phyloP scores from a whole-genome alignment of 208 protist species.

The Leishmania major region DNA sequence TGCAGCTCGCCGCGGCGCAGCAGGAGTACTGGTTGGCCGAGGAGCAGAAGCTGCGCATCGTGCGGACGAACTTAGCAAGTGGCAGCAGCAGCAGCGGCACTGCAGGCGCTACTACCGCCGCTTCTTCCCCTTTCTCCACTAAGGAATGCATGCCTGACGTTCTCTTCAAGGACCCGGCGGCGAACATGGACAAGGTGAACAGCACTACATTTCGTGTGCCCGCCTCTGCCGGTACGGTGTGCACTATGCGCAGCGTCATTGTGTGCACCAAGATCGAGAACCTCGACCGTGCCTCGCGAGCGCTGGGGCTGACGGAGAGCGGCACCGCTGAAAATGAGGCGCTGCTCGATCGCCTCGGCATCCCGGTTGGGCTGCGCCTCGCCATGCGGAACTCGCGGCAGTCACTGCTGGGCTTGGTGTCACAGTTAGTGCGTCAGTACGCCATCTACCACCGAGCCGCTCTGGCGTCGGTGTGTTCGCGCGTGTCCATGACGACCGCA shows the following conservation, averaged over 20 bases:
- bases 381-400: constrained; percentile 41
- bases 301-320: constrained; percentile 23
- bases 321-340: constrained; percentile 36
- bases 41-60: constrained; percentile 37
- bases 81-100: constrained; percentile 25
- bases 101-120: neutral
- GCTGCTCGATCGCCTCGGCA: constrained; percentile 21
- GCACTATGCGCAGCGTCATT: constrained; percentile 59
- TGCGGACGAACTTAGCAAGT: constrained; percentile 18
- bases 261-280: constrained; percentile 78
- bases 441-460: constrained; percentile 65
- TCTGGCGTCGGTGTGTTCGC: constrained; percentile 54
- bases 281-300: constrained; percentile 54
- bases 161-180: constrained; percentile 24
- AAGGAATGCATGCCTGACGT: constrained; percentile 10
- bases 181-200: constrained; percentile 42
- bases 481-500: constrained; percentile 59
- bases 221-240: constrained; percentile 33
- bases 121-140: neutral
- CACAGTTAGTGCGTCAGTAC: constrained; percentile 76
- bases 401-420: constrained; percentile 59
- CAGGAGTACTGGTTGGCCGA: constrained; percentile 63
- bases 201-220: constrained; percentile 30
- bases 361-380: constrained; percentile 31
- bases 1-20: constrained; percentile 66